Conservation (phyloP, 2,329 filamentous ascomycete species). For the Exophiala spinifera region DNA sequence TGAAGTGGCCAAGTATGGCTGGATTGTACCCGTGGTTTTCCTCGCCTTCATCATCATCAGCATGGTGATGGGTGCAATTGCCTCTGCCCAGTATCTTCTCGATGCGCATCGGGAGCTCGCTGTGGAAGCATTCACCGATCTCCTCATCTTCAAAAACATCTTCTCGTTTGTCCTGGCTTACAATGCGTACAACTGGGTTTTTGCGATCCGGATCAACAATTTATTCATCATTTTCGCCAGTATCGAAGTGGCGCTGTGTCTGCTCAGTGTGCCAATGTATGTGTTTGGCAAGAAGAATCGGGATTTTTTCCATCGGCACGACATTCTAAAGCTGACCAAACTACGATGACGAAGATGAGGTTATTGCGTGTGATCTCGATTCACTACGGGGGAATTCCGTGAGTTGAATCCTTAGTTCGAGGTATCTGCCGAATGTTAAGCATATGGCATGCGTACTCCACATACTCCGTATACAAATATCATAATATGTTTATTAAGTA, state of each 20-base stretch:
- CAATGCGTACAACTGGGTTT: constrained; percentile 79
- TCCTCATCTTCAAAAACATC: constrained; percentile 92
- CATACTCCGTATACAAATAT: too few species aligned
- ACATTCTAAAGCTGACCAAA: constrained; percentile 57
- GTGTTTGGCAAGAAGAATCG: constrained; percentile 75
- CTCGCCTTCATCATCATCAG: constrained; percentile 80
- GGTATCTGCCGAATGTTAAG: too few species aligned
- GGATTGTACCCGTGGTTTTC: constrained; percentile 73
- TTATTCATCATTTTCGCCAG: constrained; percentile 70
- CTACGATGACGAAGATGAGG: constrained; percentile 31
- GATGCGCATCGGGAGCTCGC: constrained; percentile 89
- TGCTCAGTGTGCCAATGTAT: constrained; percentile 72
- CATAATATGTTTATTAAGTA: too few species aligned
- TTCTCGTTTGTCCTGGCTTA: constrained; percentile 85
- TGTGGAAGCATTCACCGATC: constrained; percentile 83
- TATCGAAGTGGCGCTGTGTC: constrained; percentile 74
- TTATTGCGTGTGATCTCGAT: neutral
- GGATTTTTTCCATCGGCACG: constrained; percentile 71
- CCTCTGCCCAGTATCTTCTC: constrained; percentile 81
- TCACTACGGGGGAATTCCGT: too few species aligned
- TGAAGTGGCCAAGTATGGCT: constrained; percentile 61
- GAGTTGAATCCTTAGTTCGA: too few species aligned
- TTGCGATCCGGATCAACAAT: constrained; percentile 53
- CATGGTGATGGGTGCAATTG: constrained; percentile 89
- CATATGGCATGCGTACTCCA: too few species aligned